Conservation (phyloP, 2,329 filamentous ascomycete species). For the Cyanodermella asteris region DNA sequence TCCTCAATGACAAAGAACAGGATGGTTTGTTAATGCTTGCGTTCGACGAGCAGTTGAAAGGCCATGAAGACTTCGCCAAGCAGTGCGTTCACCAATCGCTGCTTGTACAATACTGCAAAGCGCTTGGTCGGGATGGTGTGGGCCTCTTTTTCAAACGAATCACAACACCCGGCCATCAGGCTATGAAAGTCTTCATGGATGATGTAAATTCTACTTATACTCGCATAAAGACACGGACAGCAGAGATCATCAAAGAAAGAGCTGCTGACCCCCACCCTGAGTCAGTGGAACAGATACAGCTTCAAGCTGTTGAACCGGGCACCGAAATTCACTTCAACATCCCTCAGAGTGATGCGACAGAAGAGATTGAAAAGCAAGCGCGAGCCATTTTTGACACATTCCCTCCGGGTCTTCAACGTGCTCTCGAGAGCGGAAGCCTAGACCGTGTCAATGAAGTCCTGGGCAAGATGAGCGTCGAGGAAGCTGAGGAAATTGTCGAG, state of each 20-base stretch:
- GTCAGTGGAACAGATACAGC: constrained; percentile 75
- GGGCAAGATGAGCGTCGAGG: constrained; percentile 69
- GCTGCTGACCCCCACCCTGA: constrained; percentile 28
- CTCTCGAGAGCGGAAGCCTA: constrained; percentile 68
- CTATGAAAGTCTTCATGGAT: constrained; percentile 73
- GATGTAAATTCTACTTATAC: constrained; percentile 78
- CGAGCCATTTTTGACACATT: constrained; percentile 69
- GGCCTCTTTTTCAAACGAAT: constrained; percentile 91
- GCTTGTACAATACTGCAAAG: constrained; percentile 82
- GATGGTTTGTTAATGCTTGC: constrained; percentile 80
- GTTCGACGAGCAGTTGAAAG: constrained; percentile 67
- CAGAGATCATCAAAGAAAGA: constrained; percentile 43
- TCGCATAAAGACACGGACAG: constrained; percentile 55
- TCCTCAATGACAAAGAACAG: constrained; percentile 67
- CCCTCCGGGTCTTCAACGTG: constrained; percentile 55
- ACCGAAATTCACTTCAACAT: constrained; percentile 79
- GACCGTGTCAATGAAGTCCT: constrained; percentile 77
- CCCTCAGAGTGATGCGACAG: constrained; percentile 44
- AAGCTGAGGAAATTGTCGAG: constrained; percentile 67
- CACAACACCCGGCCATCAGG: constrained; percentile 72
- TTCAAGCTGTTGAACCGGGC: constrained; percentile 84
- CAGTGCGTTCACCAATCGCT: constrained; percentile 88
- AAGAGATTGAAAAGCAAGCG: constrained; percentile 37
- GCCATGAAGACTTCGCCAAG: constrained; percentile 51
- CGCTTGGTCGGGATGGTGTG: constrained; percentile 71